phyloP scores from a whole-genome alignment of 805 yeast genomes.

The Wickerhamiella domercqiae region DNA sequence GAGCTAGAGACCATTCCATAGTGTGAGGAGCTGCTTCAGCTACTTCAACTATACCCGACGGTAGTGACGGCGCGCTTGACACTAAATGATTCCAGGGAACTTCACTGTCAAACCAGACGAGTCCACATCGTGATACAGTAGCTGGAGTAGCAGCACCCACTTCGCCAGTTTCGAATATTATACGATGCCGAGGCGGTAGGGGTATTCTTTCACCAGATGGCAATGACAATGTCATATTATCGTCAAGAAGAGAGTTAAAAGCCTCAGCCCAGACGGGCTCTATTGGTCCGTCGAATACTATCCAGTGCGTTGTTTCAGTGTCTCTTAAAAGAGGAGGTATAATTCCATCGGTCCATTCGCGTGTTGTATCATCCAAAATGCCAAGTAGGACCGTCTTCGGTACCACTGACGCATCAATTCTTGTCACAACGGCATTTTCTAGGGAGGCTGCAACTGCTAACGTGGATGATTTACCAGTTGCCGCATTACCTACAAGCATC shows the following conservation, averaged over 20 bases:
- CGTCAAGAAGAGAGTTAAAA: slow-evolving; percentile 80
- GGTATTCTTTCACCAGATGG: slow-evolving; percentile 80
- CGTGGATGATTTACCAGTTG: slow-evolving; percentile 53
- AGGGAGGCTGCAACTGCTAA: slow-evolving; percentile 37
- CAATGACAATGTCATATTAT: slow-evolving; percentile 61
- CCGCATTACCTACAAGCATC: slow-evolving; percentile 65
- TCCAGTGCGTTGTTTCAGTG: slow-evolving; percentile 41
- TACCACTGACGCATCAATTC: slow-evolving; percentile 64
- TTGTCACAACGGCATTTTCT: slow-evolving; percentile 27
- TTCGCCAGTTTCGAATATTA: slow-evolving; percentile 64
- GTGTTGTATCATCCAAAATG: slow-evolving; percentile 49
- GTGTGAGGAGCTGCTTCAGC: slow-evolving; percentile 30
- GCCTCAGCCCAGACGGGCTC: slow-evolving; percentile 93
- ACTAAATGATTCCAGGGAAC: neutral
- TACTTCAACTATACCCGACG: slow-evolving; percentile 14
- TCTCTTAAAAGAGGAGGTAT: slow-evolving; percentile 52
- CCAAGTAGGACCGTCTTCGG: slow-evolving; percentile 59
- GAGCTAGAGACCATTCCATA: slow-evolving; percentile 32
- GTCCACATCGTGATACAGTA: slow-evolving; percentile 83
- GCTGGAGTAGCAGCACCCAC: slow-evolving; percentile 69
- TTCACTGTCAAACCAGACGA: slow-evolving; percentile 39
- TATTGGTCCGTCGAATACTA: slow-evolving; percentile 84
- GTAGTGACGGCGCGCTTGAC: neutral
- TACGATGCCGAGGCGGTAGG: slow-evolving; percentile 44
- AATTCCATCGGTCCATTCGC: slow-evolving; percentile 89